phyloP scores from a whole-genome alignment of 176 grass and related monocot genomes.

The maize (Zea mays) region Zm-B73-REFERENCE-NAM-5.0 NC_050102.1:126551001-126551500 shows the following conservation, averaged over 20 bases:
- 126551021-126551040: too few species aligned
- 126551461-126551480: not conserved
- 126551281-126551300: slow-evolving; percentile 20
- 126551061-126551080: too few species aligned
- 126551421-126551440: not conserved
- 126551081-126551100: too few species aligned
- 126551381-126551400: not conserved
- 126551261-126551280: not conserved
- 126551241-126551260: not conserved
- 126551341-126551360: not conserved
- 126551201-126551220: too few species aligned
- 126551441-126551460: not conserved
- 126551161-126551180: too few species aligned
- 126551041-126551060: too few species aligned
- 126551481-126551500: not conserved
- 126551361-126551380: not conserved
- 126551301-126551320: not conserved
- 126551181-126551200: too few species aligned
- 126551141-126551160: too few species aligned
- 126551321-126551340: not conserved
- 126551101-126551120: too few species aligned
- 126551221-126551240: not conserved
- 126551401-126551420: not conserved
- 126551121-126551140: too few species aligned
- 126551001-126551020: too few species aligned